phyloP scores from a whole-genome alignment of 192 early-diverging fungal genomes.

The Dimargaris xerosporica region DNA sequence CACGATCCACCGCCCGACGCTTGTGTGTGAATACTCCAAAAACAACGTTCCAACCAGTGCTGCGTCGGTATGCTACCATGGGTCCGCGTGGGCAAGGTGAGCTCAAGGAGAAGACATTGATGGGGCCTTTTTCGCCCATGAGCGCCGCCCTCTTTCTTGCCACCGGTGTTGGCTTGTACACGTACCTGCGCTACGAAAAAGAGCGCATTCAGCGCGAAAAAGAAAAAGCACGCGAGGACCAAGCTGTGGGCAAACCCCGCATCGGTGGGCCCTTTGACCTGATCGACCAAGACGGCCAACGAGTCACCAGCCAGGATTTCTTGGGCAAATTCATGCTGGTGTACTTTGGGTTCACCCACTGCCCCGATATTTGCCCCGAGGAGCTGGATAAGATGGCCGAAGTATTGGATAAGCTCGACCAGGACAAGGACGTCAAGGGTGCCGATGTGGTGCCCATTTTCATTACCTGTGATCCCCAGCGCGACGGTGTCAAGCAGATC shows the following conservation, averaged over 20 bases:
- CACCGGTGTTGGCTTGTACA: constrained; percentile 31
- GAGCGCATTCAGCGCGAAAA: constrained; percentile 26
- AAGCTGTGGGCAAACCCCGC: constrained; percentile 59
- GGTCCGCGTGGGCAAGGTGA: background rate
- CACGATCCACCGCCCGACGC: no score
- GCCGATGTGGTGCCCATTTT: constrained; percentile 71
- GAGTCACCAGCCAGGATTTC: constrained; percentile 59
- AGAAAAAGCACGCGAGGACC: constrained; percentile 19
- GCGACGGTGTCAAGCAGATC: constrained; percentile 74
- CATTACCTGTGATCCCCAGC: constrained; percentile 91
- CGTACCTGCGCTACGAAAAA: constrained; percentile 43
- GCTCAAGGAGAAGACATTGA: background rate
- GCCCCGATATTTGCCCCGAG: constrained; percentile 98
- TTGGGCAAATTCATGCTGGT: constrained; percentile 73
- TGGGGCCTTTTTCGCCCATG: constrained; percentile 4
- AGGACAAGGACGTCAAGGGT: constrained; percentile 27
- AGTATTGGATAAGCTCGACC: constrained; percentile 52
- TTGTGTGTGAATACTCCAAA: background rate
- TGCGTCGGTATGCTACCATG: background rate
- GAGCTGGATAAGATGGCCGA: constrained; percentile 95
- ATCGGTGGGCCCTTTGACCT: constrained; percentile 84
- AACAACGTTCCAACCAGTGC: background rate
- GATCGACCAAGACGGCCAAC: constrained; percentile 61
- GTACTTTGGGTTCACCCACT: constrained; percentile 99
- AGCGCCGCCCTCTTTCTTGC: constrained; percentile 24